phyloP scores from a whole-genome alignment of 805 yeast genomes.

The Teunomyces tritomae region DNA sequence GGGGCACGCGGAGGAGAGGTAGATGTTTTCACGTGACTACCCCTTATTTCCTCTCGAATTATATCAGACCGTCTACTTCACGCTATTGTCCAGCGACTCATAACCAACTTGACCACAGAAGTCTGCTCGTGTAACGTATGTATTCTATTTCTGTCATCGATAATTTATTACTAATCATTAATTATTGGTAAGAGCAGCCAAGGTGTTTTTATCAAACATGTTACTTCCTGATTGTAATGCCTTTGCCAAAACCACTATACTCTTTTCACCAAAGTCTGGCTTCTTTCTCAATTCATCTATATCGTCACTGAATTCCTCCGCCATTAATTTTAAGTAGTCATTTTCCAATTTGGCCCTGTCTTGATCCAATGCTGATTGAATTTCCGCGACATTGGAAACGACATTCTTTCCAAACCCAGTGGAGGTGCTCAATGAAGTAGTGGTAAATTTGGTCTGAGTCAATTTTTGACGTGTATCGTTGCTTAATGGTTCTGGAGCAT shows the following conservation, averaged over 20 bases:
- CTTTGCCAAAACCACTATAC: constrained; percentile 55
- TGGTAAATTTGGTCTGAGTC: constrained; percentile 23
- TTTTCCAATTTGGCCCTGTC: constrained; percentile 43
- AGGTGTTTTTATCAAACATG: constrained; percentile 55
- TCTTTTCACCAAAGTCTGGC: constrained; percentile 59
- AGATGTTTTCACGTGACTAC: neutral
- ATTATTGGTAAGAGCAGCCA: constrained; percentile 19
- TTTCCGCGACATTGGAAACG: constrained; percentile 13
- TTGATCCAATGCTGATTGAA: constrained; percentile 20
- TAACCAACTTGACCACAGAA: neutral
- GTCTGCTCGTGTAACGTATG: too few relatives aligned
- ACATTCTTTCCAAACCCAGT: constrained; percentile 13
- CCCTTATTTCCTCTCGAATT: neutral
- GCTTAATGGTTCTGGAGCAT: constrained; percentile 18
- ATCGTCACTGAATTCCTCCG: constrained; percentile 59
- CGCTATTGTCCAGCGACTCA: too few relatives aligned
- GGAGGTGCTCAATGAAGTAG: constrained; percentile 17
- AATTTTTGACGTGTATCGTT: constrained; percentile 18
- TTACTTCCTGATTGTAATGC: constrained; percentile 57
- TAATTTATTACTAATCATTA: neutral
- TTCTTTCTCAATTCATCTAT: constrained; percentile 57
- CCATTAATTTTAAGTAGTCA: constrained; percentile 53
- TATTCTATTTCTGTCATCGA: neutral
- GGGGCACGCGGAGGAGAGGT: neutral
- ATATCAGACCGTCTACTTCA: neutral